Conservation (phyloP, 2,329 filamentous ascomycete genomes). For the Juglanconis oblonga region DNA sequence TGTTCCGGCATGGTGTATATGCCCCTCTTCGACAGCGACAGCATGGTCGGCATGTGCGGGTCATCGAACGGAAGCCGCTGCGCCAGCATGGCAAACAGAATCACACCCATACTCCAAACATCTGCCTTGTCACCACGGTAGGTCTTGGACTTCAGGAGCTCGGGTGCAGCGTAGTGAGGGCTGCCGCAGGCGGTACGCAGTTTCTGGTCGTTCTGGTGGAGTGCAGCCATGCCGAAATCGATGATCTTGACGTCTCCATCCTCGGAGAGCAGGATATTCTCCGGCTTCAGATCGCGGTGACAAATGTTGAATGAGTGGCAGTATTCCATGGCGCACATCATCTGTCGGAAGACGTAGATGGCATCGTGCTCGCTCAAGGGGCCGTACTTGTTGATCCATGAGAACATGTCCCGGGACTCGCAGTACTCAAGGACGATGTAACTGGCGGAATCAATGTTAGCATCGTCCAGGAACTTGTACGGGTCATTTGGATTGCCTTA, state of each 20-base stretch:
- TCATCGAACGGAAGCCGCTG: conserved; percentile 82
- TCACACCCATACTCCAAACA: conserved; percentile 91
- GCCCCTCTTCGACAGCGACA: conserved; percentile 58
- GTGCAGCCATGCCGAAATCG: conserved; percentile 96
- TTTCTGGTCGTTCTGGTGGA: conserved; percentile 75
- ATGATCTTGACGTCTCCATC: conserved; percentile 84
- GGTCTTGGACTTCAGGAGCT: conserved; percentile 72
- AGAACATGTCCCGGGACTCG: conserved; percentile 75
- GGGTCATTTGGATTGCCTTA: conserved; percentile 45
- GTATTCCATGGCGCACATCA: conserved; percentile 87
- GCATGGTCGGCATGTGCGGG: conserved; percentile 51
- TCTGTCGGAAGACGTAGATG: conserved; percentile 85
- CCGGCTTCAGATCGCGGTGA: conserved; percentile 92
- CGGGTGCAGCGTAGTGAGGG: conserved; percentile 93
- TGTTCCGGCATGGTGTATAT: conserved; percentile 59
- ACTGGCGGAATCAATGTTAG: conserved; percentile 43
- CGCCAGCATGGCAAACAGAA: conserved; percentile 83
- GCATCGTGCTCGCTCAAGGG: conserved; percentile 77
- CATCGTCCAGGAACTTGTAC: background rate
- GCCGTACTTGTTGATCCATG: conserved; percentile 74
- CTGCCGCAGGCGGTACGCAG: conserved; percentile 91
- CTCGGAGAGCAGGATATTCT: conserved; percentile 86
- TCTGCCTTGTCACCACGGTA: conserved; percentile 88
- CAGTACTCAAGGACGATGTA: conserved; percentile 95
- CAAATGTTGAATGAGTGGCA: conserved; percentile 94